These are phyloP conservation scores for Globisporangium acanthophoron DNA, from an alignment of 352 stramenopile species.

Conservation along the genomic window DNA sequence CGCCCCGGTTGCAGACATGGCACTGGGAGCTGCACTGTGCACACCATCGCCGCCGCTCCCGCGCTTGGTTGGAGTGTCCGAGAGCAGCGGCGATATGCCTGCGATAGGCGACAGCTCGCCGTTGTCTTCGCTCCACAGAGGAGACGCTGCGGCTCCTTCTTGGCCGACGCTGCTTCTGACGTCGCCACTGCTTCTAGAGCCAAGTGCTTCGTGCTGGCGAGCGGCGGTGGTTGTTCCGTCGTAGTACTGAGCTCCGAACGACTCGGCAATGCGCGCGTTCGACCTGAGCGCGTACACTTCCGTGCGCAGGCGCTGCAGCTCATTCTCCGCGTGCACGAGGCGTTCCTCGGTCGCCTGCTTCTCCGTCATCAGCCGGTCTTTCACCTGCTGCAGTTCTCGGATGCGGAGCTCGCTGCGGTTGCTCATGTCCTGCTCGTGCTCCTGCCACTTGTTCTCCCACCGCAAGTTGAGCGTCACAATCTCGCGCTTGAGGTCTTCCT, in stretches of 20 bases:
- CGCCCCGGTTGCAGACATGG: constrained; percentile 6
- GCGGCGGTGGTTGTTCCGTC: background rate
- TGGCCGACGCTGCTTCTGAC: background rate
- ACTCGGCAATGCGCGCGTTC: constrained; percentile 36
- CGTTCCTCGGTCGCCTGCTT: constrained; percentile 57
- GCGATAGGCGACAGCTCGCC: constrained; percentile 45
- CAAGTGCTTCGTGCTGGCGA: background rate
- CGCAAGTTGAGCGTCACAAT: constrained; percentile 54
- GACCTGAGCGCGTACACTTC: constrained; percentile 45
- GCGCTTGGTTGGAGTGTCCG: constrained; percentile 25
- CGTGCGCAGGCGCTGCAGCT: constrained; percentile 43
- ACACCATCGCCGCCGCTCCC: background rate
- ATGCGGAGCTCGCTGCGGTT: constrained; percentile 38
- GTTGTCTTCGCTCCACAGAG: constrained; percentile 66
- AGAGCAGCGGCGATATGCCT: constrained; percentile 44
- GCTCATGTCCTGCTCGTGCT: constrained; percentile 50
- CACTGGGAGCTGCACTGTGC: background rate
- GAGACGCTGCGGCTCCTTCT: constrained; percentile 27
- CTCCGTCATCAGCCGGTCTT: constrained; percentile 46
- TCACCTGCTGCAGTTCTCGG: constrained; percentile 47
- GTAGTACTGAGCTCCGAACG: constrained; percentile 35
- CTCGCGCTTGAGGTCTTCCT: constrained; percentile 63
- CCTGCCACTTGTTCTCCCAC: constrained; percentile 66
- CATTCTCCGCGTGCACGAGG: constrained; percentile 53
- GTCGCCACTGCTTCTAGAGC: background rate